phyloP scores from a whole-genome alignment of 1,284 basidiomycete genomes.

The Malassezia brasiliensis region DNA sequence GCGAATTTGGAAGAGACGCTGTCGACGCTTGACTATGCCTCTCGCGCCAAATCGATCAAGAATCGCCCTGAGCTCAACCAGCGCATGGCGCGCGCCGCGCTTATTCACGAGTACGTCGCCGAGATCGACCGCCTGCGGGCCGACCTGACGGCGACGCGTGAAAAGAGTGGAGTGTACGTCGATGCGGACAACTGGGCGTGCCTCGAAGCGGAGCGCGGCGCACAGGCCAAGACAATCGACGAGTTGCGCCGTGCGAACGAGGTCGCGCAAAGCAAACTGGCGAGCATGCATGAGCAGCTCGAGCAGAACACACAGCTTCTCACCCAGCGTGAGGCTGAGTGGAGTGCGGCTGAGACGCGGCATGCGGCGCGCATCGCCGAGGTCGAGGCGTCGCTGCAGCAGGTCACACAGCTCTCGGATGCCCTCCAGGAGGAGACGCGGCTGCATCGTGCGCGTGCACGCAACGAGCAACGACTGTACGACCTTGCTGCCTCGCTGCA shows the following conservation, averaged over 20 bases:
- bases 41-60: conserved; percentile 86
- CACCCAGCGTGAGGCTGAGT: conserved; percentile 37
- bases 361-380: conserved; percentile 24
- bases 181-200: conserved; percentile 32
- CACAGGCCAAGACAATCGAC: conserved; percentile 26
- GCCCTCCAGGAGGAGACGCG: conserved; percentile 51
- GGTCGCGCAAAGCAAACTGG: conserved; percentile 38
- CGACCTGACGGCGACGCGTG: conserved; percentile 58
- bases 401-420: conserved; percentile 20
- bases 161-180: conserved; percentile 41
- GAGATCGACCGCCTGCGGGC: conserved; percentile 90
- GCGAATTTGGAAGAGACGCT: conserved; percentile 88
- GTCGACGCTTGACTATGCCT: conserved; percentile 93
- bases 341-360: conserved; percentile 24
- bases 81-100: conserved; percentile 79
- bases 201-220: conserved; percentile 34
- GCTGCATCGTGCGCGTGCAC: conserved; percentile 63
- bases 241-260: conserved; percentile 32
- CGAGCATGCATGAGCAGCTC: conserved; percentile 42
- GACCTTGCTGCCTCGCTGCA: conserved; percentile 63
- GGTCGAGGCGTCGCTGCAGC: conserved; percentile 25
- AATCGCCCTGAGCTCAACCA: conserved; percentile 94
- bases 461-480: conserved; percentile 64
- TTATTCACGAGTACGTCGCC: conserved; percentile 87
- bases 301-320: conserved; percentile 44